phyloP scores from a whole-genome alignment of 2,329 filamentous ascomycete genomes.

The Monosporascus sp. region DNA sequence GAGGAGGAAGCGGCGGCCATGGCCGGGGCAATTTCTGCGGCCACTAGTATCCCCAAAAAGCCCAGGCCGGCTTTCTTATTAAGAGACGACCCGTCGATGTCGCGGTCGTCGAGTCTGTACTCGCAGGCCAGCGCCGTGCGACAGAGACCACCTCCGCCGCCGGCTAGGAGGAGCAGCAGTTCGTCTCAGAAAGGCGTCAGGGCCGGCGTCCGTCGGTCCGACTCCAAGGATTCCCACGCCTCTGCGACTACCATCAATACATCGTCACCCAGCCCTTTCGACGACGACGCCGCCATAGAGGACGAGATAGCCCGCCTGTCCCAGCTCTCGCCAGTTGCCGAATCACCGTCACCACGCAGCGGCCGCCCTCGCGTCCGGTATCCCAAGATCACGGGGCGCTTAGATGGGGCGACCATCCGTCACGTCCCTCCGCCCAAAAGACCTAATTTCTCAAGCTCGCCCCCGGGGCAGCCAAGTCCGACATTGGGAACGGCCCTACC shows the following conservation, averaged over 20 bases:
- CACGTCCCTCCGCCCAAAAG: conserved; percentile 28
- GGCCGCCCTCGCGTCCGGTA: conserved; percentile 29
- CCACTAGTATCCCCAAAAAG: conserved; percentile 16
- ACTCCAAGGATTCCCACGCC: conserved; percentile 25
- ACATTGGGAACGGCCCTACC: conserved; percentile 32
- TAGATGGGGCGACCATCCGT: conserved; percentile 23
- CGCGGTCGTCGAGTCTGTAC: conserved; percentile 32
- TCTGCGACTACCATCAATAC: conserved; percentile 35
- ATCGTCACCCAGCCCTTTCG: conserved; percentile 18
- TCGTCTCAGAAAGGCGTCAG: conserved; percentile 13
- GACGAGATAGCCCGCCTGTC: conserved; percentile 21
- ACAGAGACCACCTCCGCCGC: conserved; percentile 5
- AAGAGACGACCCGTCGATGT: conserved; percentile 15
- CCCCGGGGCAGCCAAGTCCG: conserved; percentile 37
- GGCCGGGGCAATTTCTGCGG: conserved; percentile 17
- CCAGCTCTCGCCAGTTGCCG: conserved; percentile 43
- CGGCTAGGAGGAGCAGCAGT: conserved; percentile 11
- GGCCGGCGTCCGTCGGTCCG: conserved; percentile 14
- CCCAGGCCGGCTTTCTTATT: conserved; percentile 28
- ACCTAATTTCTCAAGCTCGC: conserved; percentile 26
- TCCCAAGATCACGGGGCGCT: conserved; percentile 21
- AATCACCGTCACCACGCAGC: conserved; percentile 35
- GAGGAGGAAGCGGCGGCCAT: conserved; percentile 19
- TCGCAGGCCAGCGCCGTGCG: conserved; percentile 27
- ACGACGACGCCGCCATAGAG: conserved; percentile 29